Evolutionary conservation across 345 rosid species (phyloP).

Genomic region (Eucalyptus lansdowneana): DNA sequence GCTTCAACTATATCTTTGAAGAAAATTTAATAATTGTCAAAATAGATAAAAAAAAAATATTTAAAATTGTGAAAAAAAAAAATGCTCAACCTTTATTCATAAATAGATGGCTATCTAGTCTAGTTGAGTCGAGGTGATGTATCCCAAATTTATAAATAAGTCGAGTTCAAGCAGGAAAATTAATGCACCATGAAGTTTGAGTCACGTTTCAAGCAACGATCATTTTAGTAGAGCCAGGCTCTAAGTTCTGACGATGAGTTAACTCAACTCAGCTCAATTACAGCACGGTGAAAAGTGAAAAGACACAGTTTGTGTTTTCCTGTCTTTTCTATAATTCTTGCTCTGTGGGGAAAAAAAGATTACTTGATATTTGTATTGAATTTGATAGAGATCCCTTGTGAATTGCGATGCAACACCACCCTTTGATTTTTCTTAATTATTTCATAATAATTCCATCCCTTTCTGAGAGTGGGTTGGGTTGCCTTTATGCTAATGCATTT

Average conservation of each 20-base stretch:
- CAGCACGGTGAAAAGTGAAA: neutral
- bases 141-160: neutral
- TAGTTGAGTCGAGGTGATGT: neutral
- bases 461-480: neutral
- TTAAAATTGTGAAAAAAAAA: no score
- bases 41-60: neutral
- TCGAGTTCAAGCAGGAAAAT: neutral
- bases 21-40: no score
- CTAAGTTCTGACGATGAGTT: no score
- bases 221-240: neutral
- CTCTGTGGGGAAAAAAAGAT: accelerated
- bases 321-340: no score
- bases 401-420: neutral
- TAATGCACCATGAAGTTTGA: neutral
- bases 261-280: no score
- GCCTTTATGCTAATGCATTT: neutral
- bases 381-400: neutral
- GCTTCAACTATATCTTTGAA: neutral
- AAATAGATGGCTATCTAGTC: neutral
- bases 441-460: neutral
- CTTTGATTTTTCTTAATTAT: neutral
- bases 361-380: neutral
- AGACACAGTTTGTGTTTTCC: neutral
- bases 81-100: no score
- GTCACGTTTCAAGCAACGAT: neutral